Evolutionary conservation across 2,329 filamentous ascomycete species (phyloP), one percentile per base, ranked within the genome.

Genomic region (Fusarium pseudonygamai): DNA sequence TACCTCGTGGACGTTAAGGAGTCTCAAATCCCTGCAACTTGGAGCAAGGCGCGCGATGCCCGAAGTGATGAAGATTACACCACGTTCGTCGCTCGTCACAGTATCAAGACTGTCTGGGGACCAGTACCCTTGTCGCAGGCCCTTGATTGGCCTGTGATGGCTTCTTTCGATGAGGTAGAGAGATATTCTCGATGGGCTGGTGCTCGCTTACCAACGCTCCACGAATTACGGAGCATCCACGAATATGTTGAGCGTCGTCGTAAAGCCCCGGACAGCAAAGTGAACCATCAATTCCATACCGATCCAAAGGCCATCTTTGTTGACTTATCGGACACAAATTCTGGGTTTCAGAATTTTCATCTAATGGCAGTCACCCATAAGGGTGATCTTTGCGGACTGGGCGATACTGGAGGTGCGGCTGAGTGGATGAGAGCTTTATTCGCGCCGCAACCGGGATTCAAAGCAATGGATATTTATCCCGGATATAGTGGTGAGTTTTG

Each of bases 391-490:
- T 75, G 55, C 1, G 65, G 69, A 15, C 7, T 75, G 15, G 69
- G 69, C 0, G 66, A 73, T 34, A 75, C 49, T 1, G 59, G 72
- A 15, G 72, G 69, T 18, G 72, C 72, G 10, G 58, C 60, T 16
- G 72, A 75, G 16, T 75, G 69, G 72, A 67, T 69, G 1, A 50
- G 52, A 9, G 34, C 47, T 6, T 7, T 60, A 6, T 60, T 75
- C 22, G 36, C 40, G 1, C 61, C 69, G 1, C 72, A 73, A 7
- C 72, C 65, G 24, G 42, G 30, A 0, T 73, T 75, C 16, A 75
- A 73, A 15, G 58, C 67, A 1, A 69, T 73, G 67, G 32, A 60
- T 37, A 74, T 69, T 20, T 72, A 74, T 60, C 71, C 71, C 4
- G 67, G 63, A 20, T 73, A 73, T 15, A 74, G 71, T 32, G 62